These are phyloP conservation scores for Aspergillus intermedius DNA, from an alignment of 2,329 filamentous ascomycete species.

Conservation along the genomic window DNA sequence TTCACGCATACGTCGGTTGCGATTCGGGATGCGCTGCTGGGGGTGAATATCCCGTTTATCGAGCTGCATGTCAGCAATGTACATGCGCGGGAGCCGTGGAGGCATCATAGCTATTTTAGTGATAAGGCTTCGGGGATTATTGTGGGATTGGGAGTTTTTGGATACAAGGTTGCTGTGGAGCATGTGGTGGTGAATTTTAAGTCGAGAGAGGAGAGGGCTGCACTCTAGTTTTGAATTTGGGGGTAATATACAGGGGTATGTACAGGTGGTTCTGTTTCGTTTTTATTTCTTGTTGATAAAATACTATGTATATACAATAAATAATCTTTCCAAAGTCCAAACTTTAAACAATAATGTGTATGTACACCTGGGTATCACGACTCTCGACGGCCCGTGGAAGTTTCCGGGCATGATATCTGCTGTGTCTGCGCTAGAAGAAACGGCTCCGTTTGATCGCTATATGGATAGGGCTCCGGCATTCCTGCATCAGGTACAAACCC, in stretches of 20 bases:
- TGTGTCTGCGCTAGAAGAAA: slow-evolving; percentile 28
- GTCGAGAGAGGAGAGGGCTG: slow-evolving; percentile 22
- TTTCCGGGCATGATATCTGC: slow-evolving; percentile 15
- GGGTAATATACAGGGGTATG: background rate
- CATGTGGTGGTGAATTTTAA: slow-evolving; percentile 37
- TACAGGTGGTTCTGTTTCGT: background rate
- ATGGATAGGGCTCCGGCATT: slow-evolving; percentile 32
- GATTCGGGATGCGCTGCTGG: slow-evolving; percentile 65
- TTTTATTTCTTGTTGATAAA: background rate
- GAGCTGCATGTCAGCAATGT: slow-evolving; percentile 74
- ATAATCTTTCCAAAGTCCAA: background rate
- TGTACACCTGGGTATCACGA: slow-evolving; percentile 3
- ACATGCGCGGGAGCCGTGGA: slow-evolving; percentile 62
- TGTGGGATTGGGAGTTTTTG: slow-evolving; percentile 59
- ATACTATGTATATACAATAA: background rate
- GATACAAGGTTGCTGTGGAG: slow-evolving; percentile 57
- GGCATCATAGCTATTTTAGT: slow-evolving; percentile 64
- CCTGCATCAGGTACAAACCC: slow-evolving; percentile 31
- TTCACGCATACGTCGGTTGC: slow-evolving; percentile 72
- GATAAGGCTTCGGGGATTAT: slow-evolving; percentile 72
- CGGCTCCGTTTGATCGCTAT: slow-evolving; percentile 27
- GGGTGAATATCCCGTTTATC: slow-evolving; percentile 64
- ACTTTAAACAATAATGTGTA: background rate
- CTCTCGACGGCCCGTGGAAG: slow-evolving; percentile 8
- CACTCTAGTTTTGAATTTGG: slow-evolving; percentile 4